phyloP scores from a whole-genome alignment of 257 asterid genomes.

The Nicotiana benthamiana region DNA sequence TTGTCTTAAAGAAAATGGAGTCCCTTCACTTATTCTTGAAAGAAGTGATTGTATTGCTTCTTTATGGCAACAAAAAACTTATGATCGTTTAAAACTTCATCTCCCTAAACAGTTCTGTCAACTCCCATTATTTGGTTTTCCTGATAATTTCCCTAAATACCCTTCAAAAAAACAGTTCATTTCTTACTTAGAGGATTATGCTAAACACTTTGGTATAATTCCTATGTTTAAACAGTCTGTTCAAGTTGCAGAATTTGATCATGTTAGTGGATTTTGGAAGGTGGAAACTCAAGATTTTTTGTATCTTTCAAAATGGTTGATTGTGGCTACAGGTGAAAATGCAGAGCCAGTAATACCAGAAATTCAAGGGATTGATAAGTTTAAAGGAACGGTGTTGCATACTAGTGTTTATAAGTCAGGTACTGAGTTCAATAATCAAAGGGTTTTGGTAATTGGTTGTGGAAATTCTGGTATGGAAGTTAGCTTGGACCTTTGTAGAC shows the following conservation, averaged over 20 bases:
- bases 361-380: constrained; percentile 48
- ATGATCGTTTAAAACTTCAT: constrained; percentile 79
- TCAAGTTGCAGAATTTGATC: constrained; percentile 33
- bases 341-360: constrained; percentile 71
- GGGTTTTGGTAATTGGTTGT: constrained; percentile 69
- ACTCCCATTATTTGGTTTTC: constrained; percentile 57
- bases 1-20: constrained; percentile 53
- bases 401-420: constrained; percentile 61
- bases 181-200: constrained; percentile 63
- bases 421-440: constrained; percentile 33
- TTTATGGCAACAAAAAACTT: constrained; percentile 65
- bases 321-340: constrained; percentile 86
- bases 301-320: constrained; percentile 44
- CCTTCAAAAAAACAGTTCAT: constrained; percentile 67
- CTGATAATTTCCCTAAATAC: constrained; percentile 53
- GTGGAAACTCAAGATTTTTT: constrained; percentile 30
- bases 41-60: constrained; percentile 73
- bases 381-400: constrained; percentile 50
- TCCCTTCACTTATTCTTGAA: constrained; percentile 60
- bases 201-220: constrained; percentile 32
- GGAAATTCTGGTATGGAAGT: constrained; percentile 99
- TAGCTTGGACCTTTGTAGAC: constrained; percentile 63
- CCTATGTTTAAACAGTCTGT: constrained; percentile 56
- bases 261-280: constrained; percentile 35
- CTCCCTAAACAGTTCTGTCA: constrained; percentile 72